phyloP scores from a whole-genome alignment of 176 grass and related monocot species.

The maize (Zea mays) region DNA sequence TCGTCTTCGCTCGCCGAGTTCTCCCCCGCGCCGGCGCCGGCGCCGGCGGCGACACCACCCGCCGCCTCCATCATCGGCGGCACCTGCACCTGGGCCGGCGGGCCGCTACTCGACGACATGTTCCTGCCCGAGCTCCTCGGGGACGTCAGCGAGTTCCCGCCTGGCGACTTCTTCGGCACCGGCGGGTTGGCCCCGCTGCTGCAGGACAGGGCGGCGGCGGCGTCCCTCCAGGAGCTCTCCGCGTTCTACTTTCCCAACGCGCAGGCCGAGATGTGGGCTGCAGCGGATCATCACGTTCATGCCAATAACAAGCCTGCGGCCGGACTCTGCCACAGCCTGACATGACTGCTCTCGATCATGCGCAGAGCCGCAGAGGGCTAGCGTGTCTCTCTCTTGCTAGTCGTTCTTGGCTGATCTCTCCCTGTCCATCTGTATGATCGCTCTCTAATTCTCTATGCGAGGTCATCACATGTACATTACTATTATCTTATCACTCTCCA shows the following conservation, averaged over 20 bases:
- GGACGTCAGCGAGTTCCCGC: conserved; percentile 21
- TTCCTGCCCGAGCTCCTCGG: conserved; percentile 55
- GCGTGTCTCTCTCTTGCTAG: neutral
- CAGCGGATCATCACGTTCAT: conserved; percentile 1
- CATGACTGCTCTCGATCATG: no score
- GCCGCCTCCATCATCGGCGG: neutral
- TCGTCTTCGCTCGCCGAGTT: conserved; percentile 29
- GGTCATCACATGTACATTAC: conserved; percentile 55
- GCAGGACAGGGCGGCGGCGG: conserved; percentile 9
- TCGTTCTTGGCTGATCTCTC: neutral
- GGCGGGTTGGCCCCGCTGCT: conserved; percentile 35
- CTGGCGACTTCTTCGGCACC: conserved; percentile 37
- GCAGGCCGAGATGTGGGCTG: conserved; percentile 48
- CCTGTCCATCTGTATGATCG: neutral
- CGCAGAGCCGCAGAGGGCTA: no score
- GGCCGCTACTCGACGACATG: conserved; percentile 42
- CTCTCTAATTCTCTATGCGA: neutral
- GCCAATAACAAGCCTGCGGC: conserved; percentile 41
- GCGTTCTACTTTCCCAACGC: conserved; percentile 52
- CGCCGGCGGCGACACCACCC: no score
- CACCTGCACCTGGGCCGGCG: conserved; percentile 25
- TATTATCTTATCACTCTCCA: neutral
- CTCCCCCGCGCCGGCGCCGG: neutral
- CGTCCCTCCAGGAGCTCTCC: conserved; percentile 42
- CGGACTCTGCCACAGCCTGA: conserved; percentile 58